A percentile compares a stretch with the other conserved stretches of the same genome.
These are phyloP conservation scores for Epichloe hybrida DNA, from an alignment of 2,329 filamentous ascomycete species.

Conservation along the genomic window DNA sequence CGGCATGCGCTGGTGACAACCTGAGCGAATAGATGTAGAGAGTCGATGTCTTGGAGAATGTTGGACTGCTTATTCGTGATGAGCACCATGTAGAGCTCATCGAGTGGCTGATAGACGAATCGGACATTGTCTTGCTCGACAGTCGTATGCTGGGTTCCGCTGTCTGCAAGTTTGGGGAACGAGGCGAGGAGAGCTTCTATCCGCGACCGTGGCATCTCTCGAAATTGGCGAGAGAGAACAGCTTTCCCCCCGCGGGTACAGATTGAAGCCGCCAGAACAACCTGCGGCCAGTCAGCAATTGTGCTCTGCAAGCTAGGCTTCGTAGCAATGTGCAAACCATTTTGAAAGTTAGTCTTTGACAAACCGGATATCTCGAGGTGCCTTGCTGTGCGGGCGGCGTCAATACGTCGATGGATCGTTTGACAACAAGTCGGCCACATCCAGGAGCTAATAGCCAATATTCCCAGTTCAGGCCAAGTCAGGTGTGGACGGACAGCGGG, in stretches of 20 bases:
- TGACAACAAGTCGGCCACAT: background rate
- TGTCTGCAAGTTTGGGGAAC: slow-evolving; percentile 94
- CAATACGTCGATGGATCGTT: background rate
- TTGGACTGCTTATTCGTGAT: slow-evolving; percentile 99
- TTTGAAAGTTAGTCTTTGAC: slow-evolving; percentile 16
- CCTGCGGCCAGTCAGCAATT: slow-evolving; percentile 36
- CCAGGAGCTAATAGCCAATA: background rate
- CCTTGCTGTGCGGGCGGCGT: background rate
- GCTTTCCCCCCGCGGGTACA: slow-evolving; percentile 95
- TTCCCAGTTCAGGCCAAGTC: background rate
- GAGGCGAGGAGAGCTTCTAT: slow-evolving; percentile 94
- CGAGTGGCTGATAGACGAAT: slow-evolving; percentile 96
- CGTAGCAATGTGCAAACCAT: slow-evolving; percentile 22
- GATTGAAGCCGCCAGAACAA: slow-evolving; percentile 96
- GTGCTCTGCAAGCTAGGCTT: background rate
- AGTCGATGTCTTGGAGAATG: slow-evolving; percentile 98
- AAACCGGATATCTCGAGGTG: background rate
- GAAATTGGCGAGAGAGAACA: slow-evolving; percentile 93
- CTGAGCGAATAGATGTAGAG: slow-evolving; percentile 92
- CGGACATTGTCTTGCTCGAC: slow-evolving; percentile 99
- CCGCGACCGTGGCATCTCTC: slow-evolving; percentile 91
- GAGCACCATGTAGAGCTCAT: slow-evolving; percentile 98
- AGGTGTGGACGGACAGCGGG: slow-evolving; percentile 1
- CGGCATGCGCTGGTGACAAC: slow-evolving; percentile 95
- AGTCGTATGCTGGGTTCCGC: slow-evolving; percentile 91